Evolutionary conservation across 306 rosid genomes (phyloP).

Genomic region (Urtica urens): DNA sequence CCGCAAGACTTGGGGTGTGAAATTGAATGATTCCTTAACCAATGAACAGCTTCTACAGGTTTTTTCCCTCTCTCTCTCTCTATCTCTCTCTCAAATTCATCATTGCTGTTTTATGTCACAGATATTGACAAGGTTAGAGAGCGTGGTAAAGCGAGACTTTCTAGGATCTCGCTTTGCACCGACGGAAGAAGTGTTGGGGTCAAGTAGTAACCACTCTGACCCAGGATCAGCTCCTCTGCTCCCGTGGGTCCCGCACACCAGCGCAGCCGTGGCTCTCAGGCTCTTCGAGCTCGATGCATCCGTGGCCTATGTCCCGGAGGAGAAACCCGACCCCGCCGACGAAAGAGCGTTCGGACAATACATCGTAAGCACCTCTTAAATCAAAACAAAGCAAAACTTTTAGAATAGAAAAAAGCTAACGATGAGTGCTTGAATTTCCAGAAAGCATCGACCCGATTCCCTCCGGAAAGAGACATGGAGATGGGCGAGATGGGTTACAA

Average conservation of each 20-base stretch:
- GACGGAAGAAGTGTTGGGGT: slow-evolving; percentile 59
- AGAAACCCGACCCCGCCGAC: slow-evolving; percentile 40
- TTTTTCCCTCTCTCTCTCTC: background rate
- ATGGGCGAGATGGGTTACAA: slow-evolving; percentile 34
- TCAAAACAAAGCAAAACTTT: too few species aligned
- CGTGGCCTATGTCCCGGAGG: slow-evolving; percentile 36
- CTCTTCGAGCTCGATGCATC: slow-evolving; percentile 76
- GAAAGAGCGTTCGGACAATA: slow-evolving; percentile 39
- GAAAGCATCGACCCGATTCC: slow-evolving; percentile 56
- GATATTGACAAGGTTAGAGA: slow-evolving; percentile 67
- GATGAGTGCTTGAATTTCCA: too few species aligned
- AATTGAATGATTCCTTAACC: slow-evolving; percentile 51
- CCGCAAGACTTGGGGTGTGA: slow-evolving; percentile 65
- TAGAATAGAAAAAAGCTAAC: background rate
- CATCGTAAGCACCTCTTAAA: slow-evolving; percentile 47
- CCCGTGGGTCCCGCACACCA: slow-evolving; percentile 90
- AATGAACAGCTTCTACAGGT: slow-evolving; percentile 80
- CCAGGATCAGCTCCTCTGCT: slow-evolving; percentile 44
- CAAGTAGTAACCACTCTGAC: slow-evolving; percentile 31
- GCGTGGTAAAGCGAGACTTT: slow-evolving; percentile 52
- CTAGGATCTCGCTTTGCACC: slow-evolving; percentile 55
- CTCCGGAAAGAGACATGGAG: slow-evolving; percentile 41
- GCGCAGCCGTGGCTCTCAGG: slow-evolving; percentile 80
- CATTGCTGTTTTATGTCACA: slow-evolving; percentile 26
- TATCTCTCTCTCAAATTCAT: slow-evolving; percentile 7